Evolutionary conservation across 176 grass and related monocot genomes (phyloP), one percentile per base, ranked within the genome.

Genomic region (Carex parvula): DNA sequence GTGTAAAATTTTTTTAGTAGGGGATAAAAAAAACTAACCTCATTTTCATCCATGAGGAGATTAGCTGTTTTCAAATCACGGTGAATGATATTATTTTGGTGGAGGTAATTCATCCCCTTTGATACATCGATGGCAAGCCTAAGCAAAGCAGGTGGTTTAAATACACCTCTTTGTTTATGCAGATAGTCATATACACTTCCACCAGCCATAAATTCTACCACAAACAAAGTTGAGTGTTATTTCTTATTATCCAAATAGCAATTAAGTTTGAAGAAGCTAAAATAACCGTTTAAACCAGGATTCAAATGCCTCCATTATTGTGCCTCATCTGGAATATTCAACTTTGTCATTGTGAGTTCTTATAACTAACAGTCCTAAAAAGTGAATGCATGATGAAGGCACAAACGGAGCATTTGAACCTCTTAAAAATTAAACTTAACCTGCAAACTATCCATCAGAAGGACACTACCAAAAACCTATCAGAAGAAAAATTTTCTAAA

Each of bases 21-120:
- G 50, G 26, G 2, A 9, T 9, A 56, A 54, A 78, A 69, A 84
- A 89, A 55, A 88, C 87, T 91, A 90, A 88, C 95, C 86, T 92
- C 91, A 65, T 92, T 99, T 91, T 99, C 96, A 80, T 99, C 96
- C 96, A 99, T 99, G 69, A 99, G 89, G 83, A 99, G 96, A 90
- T 99, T 99, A 70, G 93, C 96, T 59, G 96, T 94, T 88, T 99
- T 99, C 79, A 99, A 86, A 85, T 99, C 96, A 22, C 96, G 91
- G 53, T 99, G 96, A 83, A 99, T 95, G 86, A 99, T 99, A 81
- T 99, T 95, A 82, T 99, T 95, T 87, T 95, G 96, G 86, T 99
- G 96, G 22, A 99, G 93, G 88, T 99, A 99, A 84, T 73, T 99
- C 96, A 99, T 99, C 86, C 96, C 96, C 87, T 99, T 99, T 64